Evolutionary conservation across 345 rosid species (phyloP).

Genomic region (Camelina neglecta): DNA sequence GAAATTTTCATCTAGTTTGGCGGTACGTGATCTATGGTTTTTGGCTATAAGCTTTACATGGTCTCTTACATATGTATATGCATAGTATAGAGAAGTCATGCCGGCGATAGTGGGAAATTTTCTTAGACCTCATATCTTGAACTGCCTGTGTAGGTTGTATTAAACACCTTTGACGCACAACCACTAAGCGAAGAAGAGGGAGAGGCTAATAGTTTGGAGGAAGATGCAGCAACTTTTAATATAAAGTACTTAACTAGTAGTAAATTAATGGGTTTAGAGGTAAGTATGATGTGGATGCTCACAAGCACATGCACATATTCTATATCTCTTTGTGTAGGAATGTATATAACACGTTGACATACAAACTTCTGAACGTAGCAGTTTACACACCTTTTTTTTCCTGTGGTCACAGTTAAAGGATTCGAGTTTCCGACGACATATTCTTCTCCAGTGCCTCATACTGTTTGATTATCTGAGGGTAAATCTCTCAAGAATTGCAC

Average conservation of each 20-base stretch:
- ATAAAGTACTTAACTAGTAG: slow-evolving; percentile 98
- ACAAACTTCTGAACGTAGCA: slow-evolving; percentile 21
- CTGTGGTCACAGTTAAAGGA: slow-evolving; percentile 76
- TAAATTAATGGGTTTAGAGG: slow-evolving; percentile 98
- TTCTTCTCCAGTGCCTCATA: slow-evolving; percentile 97
- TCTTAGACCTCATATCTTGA: slow-evolving; percentile 28
- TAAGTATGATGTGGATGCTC: slow-evolving; percentile 36
- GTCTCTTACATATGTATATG: slow-evolving; percentile 26
- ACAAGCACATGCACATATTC: not conserved
- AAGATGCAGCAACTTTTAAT: slow-evolving; percentile 87
- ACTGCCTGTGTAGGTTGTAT: slow-evolving; percentile 67
- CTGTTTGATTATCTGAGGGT: slow-evolving; percentile 94
- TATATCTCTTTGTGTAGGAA: no score
- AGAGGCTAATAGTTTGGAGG: slow-evolving; percentile 88
- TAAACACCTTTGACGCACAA: slow-evolving; percentile 93
- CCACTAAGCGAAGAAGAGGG: slow-evolving; percentile 99
- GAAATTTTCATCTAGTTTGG: slow-evolving; percentile 80
- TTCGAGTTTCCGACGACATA: slow-evolving; percentile 94
- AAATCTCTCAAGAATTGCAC: slow-evolving; percentile 32
- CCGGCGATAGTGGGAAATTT: not conserved
- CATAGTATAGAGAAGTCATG: slow-evolving; percentile 14
- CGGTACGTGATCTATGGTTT: slow-evolving; percentile 51
- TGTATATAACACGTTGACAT: slow-evolving; percentile 16
- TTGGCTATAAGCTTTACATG: not conserved
- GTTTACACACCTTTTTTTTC: slow-evolving; percentile 21